A percentile compares a stretch with the other conserved stretches of the same genome.
phyloP scores from a whole-genome alignment of 2,329 filamentous ascomycete species.

The Shiraia bambusicola region DNA sequence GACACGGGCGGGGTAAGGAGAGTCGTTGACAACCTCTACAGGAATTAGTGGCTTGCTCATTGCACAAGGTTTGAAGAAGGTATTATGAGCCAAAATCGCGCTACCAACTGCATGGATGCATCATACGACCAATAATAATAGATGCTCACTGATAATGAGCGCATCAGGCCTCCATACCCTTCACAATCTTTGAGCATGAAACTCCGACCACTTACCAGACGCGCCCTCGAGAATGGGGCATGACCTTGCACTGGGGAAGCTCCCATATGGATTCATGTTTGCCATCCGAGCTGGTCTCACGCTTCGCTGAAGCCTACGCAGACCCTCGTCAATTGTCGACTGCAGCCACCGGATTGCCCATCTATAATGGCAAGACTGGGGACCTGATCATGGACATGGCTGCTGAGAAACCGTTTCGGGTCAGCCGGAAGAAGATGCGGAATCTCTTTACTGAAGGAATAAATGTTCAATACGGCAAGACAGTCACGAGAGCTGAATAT shows the following conservation, averaged over 20 bases:
- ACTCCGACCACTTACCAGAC: slow-evolving; percentile 16
- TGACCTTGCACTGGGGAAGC: slow-evolving; percentile 29
- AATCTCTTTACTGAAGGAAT: slow-evolving; percentile 25
- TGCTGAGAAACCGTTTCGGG: slow-evolving; percentile 21
- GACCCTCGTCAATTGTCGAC: slow-evolving; percentile 16
- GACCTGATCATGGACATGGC: slow-evolving; percentile 26
- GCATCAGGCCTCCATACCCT: slow-evolving; percentile 4
- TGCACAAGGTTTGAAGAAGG: slow-evolving; percentile 4
- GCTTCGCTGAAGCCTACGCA: slow-evolving; percentile 27
- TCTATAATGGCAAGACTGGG: slow-evolving; percentile 28
- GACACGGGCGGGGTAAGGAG: neutral
- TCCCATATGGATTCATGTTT: slow-evolving; percentile 21
- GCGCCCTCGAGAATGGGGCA: slow-evolving; percentile 29
- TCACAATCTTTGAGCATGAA: slow-evolving; percentile 19
- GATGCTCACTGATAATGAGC: neutral
- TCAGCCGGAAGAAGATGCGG: slow-evolving; percentile 24
- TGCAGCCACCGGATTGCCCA: slow-evolving; percentile 24
- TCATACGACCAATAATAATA: neutral
- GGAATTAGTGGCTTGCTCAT: slow-evolving; percentile 2
- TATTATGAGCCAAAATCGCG: neutral
- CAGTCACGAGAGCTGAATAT: slow-evolving; percentile 9
- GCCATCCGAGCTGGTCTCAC: slow-evolving; percentile 15
- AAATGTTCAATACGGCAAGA: slow-evolving; percentile 24
- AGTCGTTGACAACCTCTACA: neutral
- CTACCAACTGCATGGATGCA: neutral